Conservation (phyloP, 768 basidiomycete species). For the Mycena olivaceomarginata region DNA sequence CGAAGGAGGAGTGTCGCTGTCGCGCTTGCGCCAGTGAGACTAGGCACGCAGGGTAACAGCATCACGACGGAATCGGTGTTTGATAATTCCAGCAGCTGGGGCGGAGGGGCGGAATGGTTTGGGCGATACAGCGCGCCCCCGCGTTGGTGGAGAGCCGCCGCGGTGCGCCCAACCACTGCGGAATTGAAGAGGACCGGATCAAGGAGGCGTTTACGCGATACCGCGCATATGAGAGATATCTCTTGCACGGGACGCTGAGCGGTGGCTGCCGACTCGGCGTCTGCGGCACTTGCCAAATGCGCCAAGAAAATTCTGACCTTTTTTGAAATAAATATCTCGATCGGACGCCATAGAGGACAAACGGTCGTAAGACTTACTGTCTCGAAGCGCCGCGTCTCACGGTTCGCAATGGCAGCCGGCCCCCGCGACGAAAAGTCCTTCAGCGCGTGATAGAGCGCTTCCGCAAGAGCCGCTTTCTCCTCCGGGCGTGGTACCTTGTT, state of each 20-base stretch:
- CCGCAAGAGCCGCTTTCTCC: slow-evolving; percentile 50
- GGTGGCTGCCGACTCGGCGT: neutral
- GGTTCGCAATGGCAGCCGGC: slow-evolving; percentile 41
- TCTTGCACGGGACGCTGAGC: slow-evolving; percentile 43
- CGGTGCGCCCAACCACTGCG: slow-evolving; percentile 45
- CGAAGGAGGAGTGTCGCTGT: slow-evolving; percentile 32
- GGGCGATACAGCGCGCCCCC: slow-evolving; percentile 47
- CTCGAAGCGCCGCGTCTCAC: slow-evolving; percentile 43
- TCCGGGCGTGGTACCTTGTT: slow-evolving; percentile 46
- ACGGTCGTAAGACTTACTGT: slow-evolving; percentile 25
- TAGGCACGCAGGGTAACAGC: slow-evolving; percentile 9
- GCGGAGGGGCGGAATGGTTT: neutral
- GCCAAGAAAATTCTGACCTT: slow-evolving; percentile 43
- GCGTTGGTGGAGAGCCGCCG: slow-evolving; percentile 42
- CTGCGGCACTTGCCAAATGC: slow-evolving; percentile 34
- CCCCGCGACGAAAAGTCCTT: slow-evolving; percentile 46
- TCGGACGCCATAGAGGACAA: neutral
- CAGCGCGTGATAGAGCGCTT: slow-evolving; percentile 47
- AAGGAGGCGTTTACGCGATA: slow-evolving; percentile 47
- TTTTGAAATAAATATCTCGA: neutral
- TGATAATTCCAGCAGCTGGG: neutral
- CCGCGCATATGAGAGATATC: slow-evolving; percentile 45
- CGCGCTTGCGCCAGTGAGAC: slow-evolving; percentile 24
- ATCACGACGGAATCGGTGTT: neutral
- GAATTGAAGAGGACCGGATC: slow-evolving; percentile 47